These are phyloP conservation scores for Trichoderma afroharzianum DNA, from an alignment of 2,329 filamentous ascomycete species.

Conservation along the genomic window DNA sequence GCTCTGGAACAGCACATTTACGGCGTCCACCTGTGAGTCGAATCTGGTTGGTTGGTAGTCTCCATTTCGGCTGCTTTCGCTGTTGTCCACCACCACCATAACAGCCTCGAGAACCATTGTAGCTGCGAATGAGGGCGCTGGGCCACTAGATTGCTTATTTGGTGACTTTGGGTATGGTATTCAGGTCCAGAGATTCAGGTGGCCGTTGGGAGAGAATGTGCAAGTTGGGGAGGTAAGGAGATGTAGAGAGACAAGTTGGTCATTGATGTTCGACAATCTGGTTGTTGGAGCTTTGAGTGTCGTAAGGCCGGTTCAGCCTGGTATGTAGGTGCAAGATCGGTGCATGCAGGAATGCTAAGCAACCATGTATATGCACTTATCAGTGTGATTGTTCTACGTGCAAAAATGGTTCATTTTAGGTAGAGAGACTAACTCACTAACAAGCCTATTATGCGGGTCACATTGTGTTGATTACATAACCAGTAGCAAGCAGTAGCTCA, in stretches of 20 bases:
- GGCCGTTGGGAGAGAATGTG: not conserved
- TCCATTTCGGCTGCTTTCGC: slow-evolving; percentile 96
- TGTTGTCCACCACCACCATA: slow-evolving; percentile 99
- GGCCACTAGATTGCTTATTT: not conserved
- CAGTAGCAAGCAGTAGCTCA: not conserved
- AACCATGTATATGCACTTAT: not conserved
- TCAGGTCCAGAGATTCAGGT: not conserved
- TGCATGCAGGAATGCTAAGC: not conserved
- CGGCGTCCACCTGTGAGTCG: slow-evolving; percentile 92
- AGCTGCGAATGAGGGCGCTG: slow-evolving; percentile 35
- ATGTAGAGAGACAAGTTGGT: not conserved
- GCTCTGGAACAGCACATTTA: slow-evolving; percentile 90
- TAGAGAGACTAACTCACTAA: not conserved
- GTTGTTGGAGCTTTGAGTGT: slow-evolving; percentile 28
- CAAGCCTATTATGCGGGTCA: not conserved
- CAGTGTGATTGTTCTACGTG: rapidly evolving
- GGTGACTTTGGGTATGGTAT: not conserved
- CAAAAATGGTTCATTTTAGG: not conserved
- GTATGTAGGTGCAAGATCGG: slow-evolving; percentile 20
- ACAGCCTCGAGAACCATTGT: slow-evolving; percentile 98
- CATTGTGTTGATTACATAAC: not conserved
- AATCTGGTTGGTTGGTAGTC: slow-evolving; percentile 89
- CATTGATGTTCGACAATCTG: not conserved
- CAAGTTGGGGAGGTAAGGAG: not conserved
- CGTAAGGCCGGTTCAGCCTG: slow-evolving; percentile 48